phyloP scores from a whole-genome alignment of 2,329 filamentous ascomycete genomes.

The Colletotrichum godetiae region DNA sequence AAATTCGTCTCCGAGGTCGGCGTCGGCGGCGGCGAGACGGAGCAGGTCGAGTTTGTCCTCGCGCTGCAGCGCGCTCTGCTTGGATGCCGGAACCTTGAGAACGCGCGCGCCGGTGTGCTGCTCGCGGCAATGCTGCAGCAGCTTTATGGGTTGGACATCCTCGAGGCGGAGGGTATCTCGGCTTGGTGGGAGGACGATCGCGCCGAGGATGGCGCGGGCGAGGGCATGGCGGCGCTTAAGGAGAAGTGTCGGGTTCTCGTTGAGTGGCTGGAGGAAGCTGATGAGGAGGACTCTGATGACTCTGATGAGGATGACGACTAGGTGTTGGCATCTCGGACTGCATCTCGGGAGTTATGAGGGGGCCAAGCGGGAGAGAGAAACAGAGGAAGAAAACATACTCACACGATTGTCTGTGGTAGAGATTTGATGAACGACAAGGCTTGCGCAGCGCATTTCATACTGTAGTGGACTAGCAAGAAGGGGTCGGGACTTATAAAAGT shows the following conservation, averaged over 20 bases:
- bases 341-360: background rate
- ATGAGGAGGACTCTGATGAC: conserved; percentile 76
- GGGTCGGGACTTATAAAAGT: background rate
- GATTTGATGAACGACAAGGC: background rate
- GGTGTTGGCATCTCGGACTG: conserved; percentile 18
- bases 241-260: conserved; percentile 82
- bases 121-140: conserved; percentile 85
- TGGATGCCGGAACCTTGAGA: conserved; percentile 69
- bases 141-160: conserved; percentile 83
- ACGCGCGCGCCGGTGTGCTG: conserved; percentile 66
- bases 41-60: conserved; percentile 88
- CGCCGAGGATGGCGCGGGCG: conserved; percentile 73
- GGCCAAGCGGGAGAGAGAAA: background rate
- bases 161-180: conserved; percentile 90
- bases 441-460: background rate
- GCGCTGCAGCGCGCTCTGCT: conserved; percentile 84
- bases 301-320: conserved; percentile 48
- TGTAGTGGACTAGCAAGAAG: background rate
- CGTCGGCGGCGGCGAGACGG: conserved; percentile 72
- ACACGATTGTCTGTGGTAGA: background rate
- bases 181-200: conserved; percentile 87
- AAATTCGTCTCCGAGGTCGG: conserved; percentile 70
- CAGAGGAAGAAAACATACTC: background rate
- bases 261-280: conserved; percentile 84
- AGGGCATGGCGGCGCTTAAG: conserved; percentile 77